A percentile compares a stretch with the other conserved stretches of the same genome.
phyloP scores from a whole-genome alignment of 352 stramenopile species.

The Phytophthora hybrid region DNA sequence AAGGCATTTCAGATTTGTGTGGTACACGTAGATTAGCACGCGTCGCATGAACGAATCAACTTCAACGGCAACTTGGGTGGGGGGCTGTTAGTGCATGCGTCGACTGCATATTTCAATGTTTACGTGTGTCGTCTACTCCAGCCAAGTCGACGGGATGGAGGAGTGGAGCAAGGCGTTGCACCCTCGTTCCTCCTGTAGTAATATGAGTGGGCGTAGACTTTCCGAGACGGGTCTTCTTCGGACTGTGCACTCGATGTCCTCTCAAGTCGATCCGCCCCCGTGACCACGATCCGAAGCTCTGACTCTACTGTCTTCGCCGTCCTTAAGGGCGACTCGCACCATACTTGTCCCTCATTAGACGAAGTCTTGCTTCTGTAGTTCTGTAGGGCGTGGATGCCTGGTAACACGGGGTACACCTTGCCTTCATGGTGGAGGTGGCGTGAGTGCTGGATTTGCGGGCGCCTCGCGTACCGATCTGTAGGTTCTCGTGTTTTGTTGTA shows the following conservation, averaged over 20 bases:
- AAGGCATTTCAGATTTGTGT: neutral
- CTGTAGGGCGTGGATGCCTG: slow-evolving; percentile 23
- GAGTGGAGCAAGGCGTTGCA: neutral
- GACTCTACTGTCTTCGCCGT: neutral
- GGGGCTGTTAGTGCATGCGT: no score
- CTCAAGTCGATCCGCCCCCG: neutral
- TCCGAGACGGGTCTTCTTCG: neutral
- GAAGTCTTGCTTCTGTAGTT: slow-evolving; percentile 10
- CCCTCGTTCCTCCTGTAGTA: slow-evolving; percentile 15
- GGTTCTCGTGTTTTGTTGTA: neutral
- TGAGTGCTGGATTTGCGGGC: neutral
- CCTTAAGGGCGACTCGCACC: neutral
- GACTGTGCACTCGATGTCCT: neutral
- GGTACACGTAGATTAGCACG: slow-evolving; percentile 5
- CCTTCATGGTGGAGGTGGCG: slow-evolving; percentile 1
- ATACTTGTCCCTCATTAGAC: neutral
- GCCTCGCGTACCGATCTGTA: slow-evolving; percentile 5
- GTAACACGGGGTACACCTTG: slow-evolving; percentile 25
- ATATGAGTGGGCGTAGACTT: slow-evolving; percentile 26
- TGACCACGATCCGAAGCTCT: slow-evolving; percentile 23
- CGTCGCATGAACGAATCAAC: slow-evolving; percentile 9
- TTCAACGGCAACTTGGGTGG: no score
- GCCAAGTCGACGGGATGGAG: neutral
- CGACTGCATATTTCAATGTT: neutral
- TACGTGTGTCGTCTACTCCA: neutral